Evolutionary conservation across 2,329 filamentous ascomycete species (phyloP).

Genomic region (Colletotrichum magnum): DNA sequence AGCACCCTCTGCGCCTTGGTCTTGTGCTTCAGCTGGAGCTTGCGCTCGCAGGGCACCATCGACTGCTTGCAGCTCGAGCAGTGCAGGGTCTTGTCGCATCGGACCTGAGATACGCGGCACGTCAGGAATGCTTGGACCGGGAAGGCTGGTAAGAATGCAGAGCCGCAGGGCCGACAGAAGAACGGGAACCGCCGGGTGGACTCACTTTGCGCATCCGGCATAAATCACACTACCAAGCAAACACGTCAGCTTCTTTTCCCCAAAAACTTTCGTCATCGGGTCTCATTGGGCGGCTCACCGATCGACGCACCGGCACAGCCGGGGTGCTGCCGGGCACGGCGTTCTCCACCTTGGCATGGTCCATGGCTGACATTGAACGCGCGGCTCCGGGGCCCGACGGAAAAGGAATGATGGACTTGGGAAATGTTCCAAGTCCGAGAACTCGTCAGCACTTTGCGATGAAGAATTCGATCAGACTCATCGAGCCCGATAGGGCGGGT

Average conservation of each 20-base stretch:
- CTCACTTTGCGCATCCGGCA: slow-evolving; percentile 20
- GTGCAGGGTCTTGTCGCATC: slow-evolving; percentile 2
- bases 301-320: background rate
- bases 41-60: slow-evolving; percentile 8
- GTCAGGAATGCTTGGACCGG: background rate
- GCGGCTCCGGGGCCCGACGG: background rate
- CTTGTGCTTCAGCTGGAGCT: background rate
- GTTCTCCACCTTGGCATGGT: slow-evolving; percentile 4
- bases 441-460: background rate
- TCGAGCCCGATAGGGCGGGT: background rate
- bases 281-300: slow-evolving; percentile 2
- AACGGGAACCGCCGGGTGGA: background rate
- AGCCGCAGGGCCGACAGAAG: background rate
- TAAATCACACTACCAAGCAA: slow-evolving; percentile 11
- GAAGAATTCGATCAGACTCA: background rate
- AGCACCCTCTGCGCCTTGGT: slow-evolving; percentile 10
- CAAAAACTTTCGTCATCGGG: too few species aligned
- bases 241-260: too few species aligned
- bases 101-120: background rate
- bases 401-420: background rate
- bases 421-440: background rate
- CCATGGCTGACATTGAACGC: background rate
- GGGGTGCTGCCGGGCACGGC: background rate
- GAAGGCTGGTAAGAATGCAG: background rate
- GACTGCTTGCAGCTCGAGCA: slow-evolving; percentile 10